Evolutionary conservation across 225 moss, liverwort and hornwort species (phyloP), one percentile per base, ranked within the genome.

Genomic region (Climacium dendroides): DNA sequence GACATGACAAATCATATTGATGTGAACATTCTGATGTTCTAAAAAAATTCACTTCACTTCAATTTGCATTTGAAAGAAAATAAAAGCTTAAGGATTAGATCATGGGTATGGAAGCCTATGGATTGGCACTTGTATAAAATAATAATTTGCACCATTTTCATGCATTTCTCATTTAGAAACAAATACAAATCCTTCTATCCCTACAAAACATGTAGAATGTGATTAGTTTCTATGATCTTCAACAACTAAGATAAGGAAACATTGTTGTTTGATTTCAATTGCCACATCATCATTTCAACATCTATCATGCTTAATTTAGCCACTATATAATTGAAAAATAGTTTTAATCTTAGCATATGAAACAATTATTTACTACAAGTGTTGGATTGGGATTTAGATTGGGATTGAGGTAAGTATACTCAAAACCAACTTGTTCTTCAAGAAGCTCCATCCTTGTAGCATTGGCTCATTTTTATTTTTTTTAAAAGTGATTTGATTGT

Each of bases 371-470:
- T 30, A 47, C 17, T 47, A 47, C 19, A 50, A 74, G 6, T 74
- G 30, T 32, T 30, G 11, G 3, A 25, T 70, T 70, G 4, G 41
- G 13, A 43, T 67, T 23, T 11, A 10, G 39, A 69, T 29, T 28
- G 6, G 6, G 2, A 18, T 72, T 18, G 29, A 48, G 2, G 30
- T 12, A 19, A 74, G 12, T 11, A 32, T 32, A 19, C 19, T 48
- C 10, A 48, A 30, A 74, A 74, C 18, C 6, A 45, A 29, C 73
- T 0, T 29, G 0, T 26, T 3, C 2, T 29, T 0, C 0, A 0
- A 18, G 17, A 45, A 2, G 1, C 10, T 48, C 0, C 0, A 28
- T 15, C 10, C 11, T 11, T 47, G 0, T 18, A 47, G 29, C 45
- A 29, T 10, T 1, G 0, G 0, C 15, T 45, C 16, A 6, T 29